Conservation (phyloP, 2,329 filamentous ascomycete genomes). For the Curvularia lunata region DNA sequence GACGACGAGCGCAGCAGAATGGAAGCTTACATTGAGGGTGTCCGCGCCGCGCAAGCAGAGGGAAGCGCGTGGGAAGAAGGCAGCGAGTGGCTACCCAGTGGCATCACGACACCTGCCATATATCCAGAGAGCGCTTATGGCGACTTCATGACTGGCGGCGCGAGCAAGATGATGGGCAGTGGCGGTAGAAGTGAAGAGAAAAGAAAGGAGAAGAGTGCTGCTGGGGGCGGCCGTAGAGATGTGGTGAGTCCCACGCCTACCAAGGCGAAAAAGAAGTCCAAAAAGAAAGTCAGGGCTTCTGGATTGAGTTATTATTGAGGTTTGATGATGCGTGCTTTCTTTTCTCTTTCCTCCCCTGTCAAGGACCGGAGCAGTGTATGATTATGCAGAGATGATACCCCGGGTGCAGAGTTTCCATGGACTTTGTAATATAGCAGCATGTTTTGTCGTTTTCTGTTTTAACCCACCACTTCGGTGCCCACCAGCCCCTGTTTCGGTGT, state of each 20-base stretch:
- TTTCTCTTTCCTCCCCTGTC: background rate
- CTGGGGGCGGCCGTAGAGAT: slow-evolving; percentile 2
- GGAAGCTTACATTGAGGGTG: slow-evolving; percentile 40
- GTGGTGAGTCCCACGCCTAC: slow-evolving; percentile 26
- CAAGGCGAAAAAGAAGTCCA: slow-evolving; percentile 32
- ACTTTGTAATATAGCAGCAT: background rate
- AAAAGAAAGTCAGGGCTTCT: slow-evolving; percentile 35
- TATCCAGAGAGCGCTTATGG: slow-evolving; percentile 24
- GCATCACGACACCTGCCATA: slow-evolving; percentile 26
- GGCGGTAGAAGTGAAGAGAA: slow-evolving; percentile 14
- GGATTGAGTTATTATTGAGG: slow-evolving; percentile 40
- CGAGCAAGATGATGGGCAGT: slow-evolving; percentile 21
- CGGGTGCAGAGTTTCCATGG: background rate
- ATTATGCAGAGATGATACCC: background rate
- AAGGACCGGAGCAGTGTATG: background rate
- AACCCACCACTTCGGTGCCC: background rate
- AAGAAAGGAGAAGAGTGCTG: slow-evolving; percentile 24
- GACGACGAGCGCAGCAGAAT: slow-evolving; percentile 34
- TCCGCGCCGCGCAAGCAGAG: slow-evolving; percentile 34
- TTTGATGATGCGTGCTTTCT: background rate
- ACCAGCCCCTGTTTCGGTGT: background rate
- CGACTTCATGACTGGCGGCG: slow-evolving; percentile 27
- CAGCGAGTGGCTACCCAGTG: slow-evolving; percentile 33
- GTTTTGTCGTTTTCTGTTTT: background rate
- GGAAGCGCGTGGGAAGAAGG: slow-evolving; percentile 38